Evolutionary conservation across 805 yeast genomes (phyloP).

Genomic region (Yamadazyma ubonensis): DNA sequence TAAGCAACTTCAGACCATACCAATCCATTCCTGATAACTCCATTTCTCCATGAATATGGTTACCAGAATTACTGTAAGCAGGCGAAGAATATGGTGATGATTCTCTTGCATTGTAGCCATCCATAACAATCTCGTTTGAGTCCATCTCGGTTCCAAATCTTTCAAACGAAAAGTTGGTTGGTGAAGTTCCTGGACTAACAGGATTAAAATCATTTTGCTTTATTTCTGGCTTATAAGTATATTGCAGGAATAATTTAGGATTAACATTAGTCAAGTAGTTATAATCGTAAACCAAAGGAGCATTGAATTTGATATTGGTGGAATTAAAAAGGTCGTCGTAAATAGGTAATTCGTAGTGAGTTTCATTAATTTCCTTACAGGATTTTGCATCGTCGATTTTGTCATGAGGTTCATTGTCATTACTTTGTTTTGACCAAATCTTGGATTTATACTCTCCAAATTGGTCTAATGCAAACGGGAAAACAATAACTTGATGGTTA

Average conservation of each 20-base stretch:
- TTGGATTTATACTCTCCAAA: constrained; percentile 26
- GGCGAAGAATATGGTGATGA: constrained; percentile 22
- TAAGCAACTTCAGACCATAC: constrained; percentile 29
- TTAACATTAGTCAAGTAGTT: constrained; percentile 35
- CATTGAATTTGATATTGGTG: constrained; percentile 19
- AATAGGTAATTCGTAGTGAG: constrained; percentile 10
- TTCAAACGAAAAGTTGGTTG: background rate
- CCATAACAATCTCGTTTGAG: too few species aligned
- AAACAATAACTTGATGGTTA: constrained; percentile 72
- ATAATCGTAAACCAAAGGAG: constrained; percentile 44
- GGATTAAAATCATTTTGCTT: background rate
- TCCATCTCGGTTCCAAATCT: background rate
- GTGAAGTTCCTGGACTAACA: constrained; percentile 4
- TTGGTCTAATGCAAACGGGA: constrained; percentile 53
- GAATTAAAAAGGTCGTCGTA: constrained; percentile 11
- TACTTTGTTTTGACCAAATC: background rate
- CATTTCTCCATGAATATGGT: constrained; percentile 44
- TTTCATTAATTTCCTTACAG: background rate
- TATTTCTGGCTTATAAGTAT: constrained; percentile 27
- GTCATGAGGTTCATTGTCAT: constrained; percentile 7
- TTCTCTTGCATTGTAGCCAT: too few species aligned
- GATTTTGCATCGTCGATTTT: constrained; percentile 1
- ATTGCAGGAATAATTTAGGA: constrained; percentile 39
- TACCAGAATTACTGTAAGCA: constrained; percentile 29
- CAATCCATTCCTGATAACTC: constrained; percentile 42